Evolutionary conservation across 768 basidiomycete species (phyloP).

Genomic region (Tephrocybe sp.): DNA sequence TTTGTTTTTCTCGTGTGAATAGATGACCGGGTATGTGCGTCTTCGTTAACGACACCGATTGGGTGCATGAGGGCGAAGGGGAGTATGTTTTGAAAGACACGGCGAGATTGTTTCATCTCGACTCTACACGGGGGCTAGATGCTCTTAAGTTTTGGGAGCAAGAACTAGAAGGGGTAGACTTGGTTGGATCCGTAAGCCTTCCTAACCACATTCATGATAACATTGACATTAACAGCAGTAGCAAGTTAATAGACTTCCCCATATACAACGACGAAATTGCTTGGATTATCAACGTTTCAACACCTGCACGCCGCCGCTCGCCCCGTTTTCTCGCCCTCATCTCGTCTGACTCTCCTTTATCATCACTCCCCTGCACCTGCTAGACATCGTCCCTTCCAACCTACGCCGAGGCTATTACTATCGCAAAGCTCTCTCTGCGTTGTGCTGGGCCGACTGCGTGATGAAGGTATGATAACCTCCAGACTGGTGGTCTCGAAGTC

Average conservation of each 20-base stretch:
- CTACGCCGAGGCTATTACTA: slow-evolving; percentile 69
- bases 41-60: slow-evolving; percentile 95
- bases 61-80: slow-evolving; percentile 96
- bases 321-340: slow-evolving; percentile 5
- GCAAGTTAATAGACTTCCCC: no score
- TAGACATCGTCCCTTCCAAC: slow-evolving; percentile 53
- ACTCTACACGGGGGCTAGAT: slow-evolving; percentile 86
- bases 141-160: not conserved
- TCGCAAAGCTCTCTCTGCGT: slow-evolving; percentile 40
- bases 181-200: not conserved
- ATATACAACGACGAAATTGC: no score
- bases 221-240: no score
- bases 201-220: not conserved
- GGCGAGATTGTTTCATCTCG: slow-evolving; percentile 96
- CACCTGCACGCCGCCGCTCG: no score
- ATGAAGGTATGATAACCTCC: not conserved
- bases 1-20: not conserved
- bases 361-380: slow-evolving; percentile 27
- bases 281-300: no score
- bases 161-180: not conserved
- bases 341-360: slow-evolving; percentile 15
- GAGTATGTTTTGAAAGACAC: slow-evolving; percentile 70
- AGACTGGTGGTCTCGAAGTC: slow-evolving; percentile 76
- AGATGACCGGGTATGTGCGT: slow-evolving; percentile 95
- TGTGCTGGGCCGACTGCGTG: no score